Conservation (phyloP, 2,329 filamentous ascomycete genomes). For the Pezicula carpinea region DNA sequence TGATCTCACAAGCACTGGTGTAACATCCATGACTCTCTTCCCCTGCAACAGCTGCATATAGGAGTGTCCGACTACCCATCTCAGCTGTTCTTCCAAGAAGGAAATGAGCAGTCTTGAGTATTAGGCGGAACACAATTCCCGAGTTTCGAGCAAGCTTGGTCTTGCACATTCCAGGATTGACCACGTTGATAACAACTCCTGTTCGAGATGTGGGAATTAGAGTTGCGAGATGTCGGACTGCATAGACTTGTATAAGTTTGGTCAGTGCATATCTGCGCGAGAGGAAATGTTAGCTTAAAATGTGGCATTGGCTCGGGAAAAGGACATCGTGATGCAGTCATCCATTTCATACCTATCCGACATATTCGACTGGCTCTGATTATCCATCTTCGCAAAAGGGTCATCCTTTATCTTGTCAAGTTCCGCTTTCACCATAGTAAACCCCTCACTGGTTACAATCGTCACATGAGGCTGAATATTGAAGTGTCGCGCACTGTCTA, state of each 20-base stretch:
- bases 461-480: constrained; percentile 18
- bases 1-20: constrained; percentile 13
- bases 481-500: constrained; percentile 13
- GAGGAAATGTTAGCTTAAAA: too few relatives aligned
- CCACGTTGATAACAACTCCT: constrained; percentile 23
- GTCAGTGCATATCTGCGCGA: not conserved
- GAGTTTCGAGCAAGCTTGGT: constrained; percentile 23
- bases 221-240: constrained; percentile 19
- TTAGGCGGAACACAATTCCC: constrained; percentile 5
- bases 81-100: constrained; percentile 24
- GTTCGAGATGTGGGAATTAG: constrained; percentile 17
- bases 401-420: constrained; percentile 20
- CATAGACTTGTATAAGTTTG: constrained; percentile 10
- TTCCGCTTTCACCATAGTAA: constrained; percentile 11
- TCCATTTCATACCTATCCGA: too few relatives aligned
- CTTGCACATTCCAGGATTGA: constrained; percentile 27
- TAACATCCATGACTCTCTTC: constrained; percentile 25
- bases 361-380: constrained; percentile 1
- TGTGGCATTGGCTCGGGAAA: too few relatives aligned
- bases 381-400: constrained; percentile 15
- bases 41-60: constrained; percentile 25
- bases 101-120: constrained; percentile 7
- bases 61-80: constrained; percentile 27
- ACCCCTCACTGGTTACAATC: constrained; percentile 12
- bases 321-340: too few relatives aligned